Evolutionary conservation across 2,329 filamentous ascomycete species (phyloP).

Genomic region (Colletotrichum musicola): DNA sequence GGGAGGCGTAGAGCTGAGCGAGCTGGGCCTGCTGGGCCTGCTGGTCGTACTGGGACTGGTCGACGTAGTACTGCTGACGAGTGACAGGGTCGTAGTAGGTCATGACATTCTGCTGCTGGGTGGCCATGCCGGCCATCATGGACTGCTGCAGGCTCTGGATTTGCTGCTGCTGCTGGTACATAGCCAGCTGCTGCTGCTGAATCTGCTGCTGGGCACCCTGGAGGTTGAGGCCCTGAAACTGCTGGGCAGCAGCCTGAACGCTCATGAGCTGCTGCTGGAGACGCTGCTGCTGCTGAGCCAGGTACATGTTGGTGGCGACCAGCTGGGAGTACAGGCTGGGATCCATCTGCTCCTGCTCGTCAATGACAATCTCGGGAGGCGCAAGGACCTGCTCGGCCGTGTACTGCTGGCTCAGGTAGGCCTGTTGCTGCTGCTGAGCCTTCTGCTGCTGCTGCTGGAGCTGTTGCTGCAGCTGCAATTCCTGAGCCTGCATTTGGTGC

Average conservation of each 20-base stretch:
- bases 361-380: slow-evolving; percentile 83
- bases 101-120: slow-evolving; percentile 77
- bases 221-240: slow-evolving; percentile 83
- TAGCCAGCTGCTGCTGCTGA: slow-evolving; percentile 59
- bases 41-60: slow-evolving; percentile 70
- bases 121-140: slow-evolving; percentile 41
- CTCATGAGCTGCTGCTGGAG: slow-evolving; percentile 92
- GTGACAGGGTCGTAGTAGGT: slow-evolving; percentile 88
- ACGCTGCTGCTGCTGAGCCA: slow-evolving; percentile 94
- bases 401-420: slow-evolving; percentile 63
- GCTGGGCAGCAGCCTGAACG: slow-evolving; percentile 85
- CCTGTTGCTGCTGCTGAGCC: slow-evolving; percentile 46
- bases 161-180: slow-evolving; percentile 60
- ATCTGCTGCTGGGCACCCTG: slow-evolving; percentile 63
- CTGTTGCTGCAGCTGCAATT: slow-evolving; percentile 40
- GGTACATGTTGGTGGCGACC: slow-evolving; percentile 89
- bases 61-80: slow-evolving; percentile 86
- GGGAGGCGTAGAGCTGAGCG: slow-evolving; percentile 45
- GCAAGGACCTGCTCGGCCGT: slow-evolving; percentile 85
- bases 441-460: slow-evolving; percentile 47
- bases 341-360: slow-evolving; percentile 82
- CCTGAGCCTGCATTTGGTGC: slow-evolving; percentile 45
- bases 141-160: slow-evolving; percentile 61
- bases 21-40: slow-evolving; percentile 59
- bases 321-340: slow-evolving; percentile 89